phyloP scores from a whole-genome alignment of 2,329 filamentous ascomycete species.

The Leptographium flavum region DNA sequence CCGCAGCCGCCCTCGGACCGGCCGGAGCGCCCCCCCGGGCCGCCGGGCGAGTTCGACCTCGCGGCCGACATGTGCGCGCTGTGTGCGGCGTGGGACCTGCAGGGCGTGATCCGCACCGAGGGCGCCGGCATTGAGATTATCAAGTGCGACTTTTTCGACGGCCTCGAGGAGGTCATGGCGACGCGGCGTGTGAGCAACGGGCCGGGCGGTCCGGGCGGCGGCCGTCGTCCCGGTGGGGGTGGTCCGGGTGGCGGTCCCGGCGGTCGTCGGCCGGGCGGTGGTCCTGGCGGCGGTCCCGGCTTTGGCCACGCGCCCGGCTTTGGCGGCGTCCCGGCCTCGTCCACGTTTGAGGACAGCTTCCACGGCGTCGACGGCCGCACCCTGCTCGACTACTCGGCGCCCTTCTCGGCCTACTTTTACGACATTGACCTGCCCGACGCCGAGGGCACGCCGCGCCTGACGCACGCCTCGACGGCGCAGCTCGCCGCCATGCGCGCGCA shows the following conservation, averaged over 20 bases:
- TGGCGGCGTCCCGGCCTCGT: not conserved
- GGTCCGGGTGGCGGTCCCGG: not conserved
- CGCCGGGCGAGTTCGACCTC: not conserved
- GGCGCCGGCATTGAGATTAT: constrained; percentile 5
- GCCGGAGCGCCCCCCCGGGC: not conserved
- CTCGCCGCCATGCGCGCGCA: not conserved
- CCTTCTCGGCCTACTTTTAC: constrained; percentile 5
- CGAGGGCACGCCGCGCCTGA: not conserved
- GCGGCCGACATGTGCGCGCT: constrained; percentile 2
- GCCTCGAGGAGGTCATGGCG: constrained; percentile 1
- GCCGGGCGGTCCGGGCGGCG: not conserved
- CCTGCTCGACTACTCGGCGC: constrained; percentile 1
- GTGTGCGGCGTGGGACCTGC: not conserved
- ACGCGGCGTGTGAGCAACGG: not conserved
- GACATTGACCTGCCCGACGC: not conserved
- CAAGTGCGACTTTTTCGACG: constrained; percentile 5
- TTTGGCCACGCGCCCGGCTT: not conserved
- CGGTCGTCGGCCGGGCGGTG: not conserved
- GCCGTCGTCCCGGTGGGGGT: not conserved
- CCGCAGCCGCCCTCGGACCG: not conserved
- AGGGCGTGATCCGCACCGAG: constrained; percentile 5
- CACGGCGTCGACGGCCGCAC: constrained; percentile 2
- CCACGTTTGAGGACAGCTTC: not conserved
- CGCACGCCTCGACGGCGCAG: not conserved
- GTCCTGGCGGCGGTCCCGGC: not conserved